Evolutionary conservation across 73 alveolate species (phyloP), one percentile per base, ranked within the genome.

Genomic region (Tetrahymena elliotti): DNA sequence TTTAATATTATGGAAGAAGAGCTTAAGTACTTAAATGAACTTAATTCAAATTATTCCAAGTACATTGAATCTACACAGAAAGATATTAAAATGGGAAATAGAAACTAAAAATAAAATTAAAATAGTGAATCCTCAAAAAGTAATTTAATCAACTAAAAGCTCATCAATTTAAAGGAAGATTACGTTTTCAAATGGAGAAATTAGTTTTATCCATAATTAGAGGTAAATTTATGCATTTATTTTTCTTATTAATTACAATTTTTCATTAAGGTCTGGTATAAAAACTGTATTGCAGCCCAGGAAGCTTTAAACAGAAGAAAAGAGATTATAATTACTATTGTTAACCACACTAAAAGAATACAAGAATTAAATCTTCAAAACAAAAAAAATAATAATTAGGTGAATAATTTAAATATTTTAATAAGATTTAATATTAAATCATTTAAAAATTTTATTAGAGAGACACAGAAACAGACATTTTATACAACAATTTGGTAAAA

Each of bases 251-350:
- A 18, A n/a, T 27, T 0, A 24, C 6, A 68, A 68, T 16, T 27
- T 27, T 27, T 4, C 10, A 68, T 27, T 68, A 18, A 68, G 88
- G 88, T 68, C 13, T 68, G 88, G 88, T 68, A 68, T 24, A 68
- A 94, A 22, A 94, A 94, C 47, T 84, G 83, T 7, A 94, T 84
- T 33, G 41, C 93, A 83, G 96, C 96, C 18, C 47, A 84, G 27
- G 52, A 68, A 22, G 96, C 96, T 6, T 94, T 94, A 15, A 94
- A 94, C 35, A 94, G 96, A 88, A 94, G 95, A 92, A 88, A 94
- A 52, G 93, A 84, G 47, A 40, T 94, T 3, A 35, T 84, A 88
- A 52, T n/a, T 0, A 37, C 93, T 36, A 35, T 94, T 47, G 83
- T 84, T 31, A 84, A 84, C 12, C 95, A 94, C 53, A 37, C 38